Base-by-base conservation (phyloP, 2,329 filamentous ascomycete species). In the Xylaria sp. region DNA sequence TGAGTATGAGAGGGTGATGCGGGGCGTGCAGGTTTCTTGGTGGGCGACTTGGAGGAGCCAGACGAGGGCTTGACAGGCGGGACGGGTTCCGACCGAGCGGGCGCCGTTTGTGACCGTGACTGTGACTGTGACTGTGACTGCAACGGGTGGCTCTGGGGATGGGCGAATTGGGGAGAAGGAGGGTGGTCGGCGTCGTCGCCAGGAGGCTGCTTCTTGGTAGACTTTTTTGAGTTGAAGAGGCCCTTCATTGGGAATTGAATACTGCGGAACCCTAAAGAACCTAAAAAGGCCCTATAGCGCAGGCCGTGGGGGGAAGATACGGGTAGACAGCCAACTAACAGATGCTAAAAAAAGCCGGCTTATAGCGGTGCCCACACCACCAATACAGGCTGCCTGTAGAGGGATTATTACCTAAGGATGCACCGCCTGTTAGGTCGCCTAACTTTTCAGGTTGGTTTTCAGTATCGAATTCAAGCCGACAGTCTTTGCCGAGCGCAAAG, bases 141-240 rank as follows among this genome's bases (percentile, higher is more conserved):
- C 27, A 61, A 62, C 38, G 63, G 58, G 7, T 62, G 63, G 36
- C 57, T 61, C 62, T 71, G 74, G 11, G 73, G 73, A 44, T 69
- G 71, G 50, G 50, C 56, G 39, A 59, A 36, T n/a, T 61, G 68
- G 17, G 65, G 68, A 17, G 68, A 66, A 20, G 45, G 70, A 44
- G 69, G 70, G 38, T 67, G 65, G 70, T 77, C 75, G 70, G 70
- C 71, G 59, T 74, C 73, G 63, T 77, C 74, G 70, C 73, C 71
- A 60, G 75, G 61, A 58, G 75, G 69, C 66, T 74, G 73, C 66
- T 77, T 77, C 70, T 74, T 77, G 54, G 74, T 71, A 25, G 73
- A 73, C 71, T 77, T 78, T 74, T 77, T 77, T 17, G 74, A 70
- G 67, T 74, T 75, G 74, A 78, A 78, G 67, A 78, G 64, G 69